phyloP scores from a whole-genome alignment of 169 alveolate genomes.

The Eimeria necatrix region DNA sequence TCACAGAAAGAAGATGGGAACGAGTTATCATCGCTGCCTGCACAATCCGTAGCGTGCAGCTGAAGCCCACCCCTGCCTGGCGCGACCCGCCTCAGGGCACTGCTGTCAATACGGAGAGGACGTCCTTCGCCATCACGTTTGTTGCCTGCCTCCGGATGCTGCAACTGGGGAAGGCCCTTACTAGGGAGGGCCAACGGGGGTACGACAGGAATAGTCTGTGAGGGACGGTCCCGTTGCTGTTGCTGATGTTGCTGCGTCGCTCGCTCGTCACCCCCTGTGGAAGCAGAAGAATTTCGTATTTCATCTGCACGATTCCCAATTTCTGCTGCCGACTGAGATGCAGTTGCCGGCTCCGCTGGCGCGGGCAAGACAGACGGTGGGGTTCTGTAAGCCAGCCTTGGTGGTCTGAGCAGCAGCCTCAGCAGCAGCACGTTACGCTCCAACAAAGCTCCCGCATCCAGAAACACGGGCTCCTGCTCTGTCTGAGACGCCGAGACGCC shows the following conservation, averaged over 20 bases:
- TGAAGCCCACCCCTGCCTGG: not conserved
- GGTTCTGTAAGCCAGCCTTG: constrained; percentile 6
- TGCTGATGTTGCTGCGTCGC: constrained; percentile 9
- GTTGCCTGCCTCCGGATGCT: constrained; percentile 37
- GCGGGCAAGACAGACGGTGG: constrained; percentile 9
- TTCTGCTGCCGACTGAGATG: not conserved
- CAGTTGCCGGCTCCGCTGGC: not conserved
- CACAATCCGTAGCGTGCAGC: not conserved
- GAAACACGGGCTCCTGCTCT: constrained; percentile 38
- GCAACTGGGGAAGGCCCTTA: constrained; percentile 27
- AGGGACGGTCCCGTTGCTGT: not conserved
- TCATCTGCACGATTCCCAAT: not conserved
- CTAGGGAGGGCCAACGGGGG: constrained; percentile 62
- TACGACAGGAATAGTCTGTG: constrained; percentile 29
- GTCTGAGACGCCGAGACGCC: not conserved
- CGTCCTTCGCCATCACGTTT: not conserved
- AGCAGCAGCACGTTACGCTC: constrained; percentile 69
- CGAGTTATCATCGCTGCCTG: constrained; percentile 11
- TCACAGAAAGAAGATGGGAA: not conserved
- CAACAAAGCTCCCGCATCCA: constrained; percentile 47
- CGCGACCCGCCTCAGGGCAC: not conserved
- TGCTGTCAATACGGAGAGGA: not conserved
- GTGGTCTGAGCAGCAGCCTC: constrained; percentile 55
- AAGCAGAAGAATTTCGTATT: not conserved
- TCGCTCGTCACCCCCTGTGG: not conserved